Percentiles rank a stretch among this genome's conserved stretches.
phyloP scores from a whole-genome alignment of 2,329 filamentous ascomycete genomes.

The Xylaria polymorpha region DNA sequence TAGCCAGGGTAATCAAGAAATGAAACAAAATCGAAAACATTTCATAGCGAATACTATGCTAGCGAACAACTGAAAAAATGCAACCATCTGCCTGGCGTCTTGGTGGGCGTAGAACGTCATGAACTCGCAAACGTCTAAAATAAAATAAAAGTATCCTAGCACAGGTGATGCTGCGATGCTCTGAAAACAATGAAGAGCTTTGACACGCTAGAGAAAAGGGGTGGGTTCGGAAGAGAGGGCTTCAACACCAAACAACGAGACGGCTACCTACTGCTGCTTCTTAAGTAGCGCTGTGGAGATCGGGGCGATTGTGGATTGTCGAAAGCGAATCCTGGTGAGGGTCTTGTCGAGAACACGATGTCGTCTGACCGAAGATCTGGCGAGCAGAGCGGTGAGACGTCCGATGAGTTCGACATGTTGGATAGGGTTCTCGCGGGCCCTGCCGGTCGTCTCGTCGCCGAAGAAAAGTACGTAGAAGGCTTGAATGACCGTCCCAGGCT shows the following conservation, averaged over 20 bases:
- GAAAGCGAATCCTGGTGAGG: constrained; percentile 46
- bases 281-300: constrained; percentile 41
- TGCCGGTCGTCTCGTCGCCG: constrained; percentile 57
- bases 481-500: constrained; percentile 63
- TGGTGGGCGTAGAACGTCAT: not conserved
- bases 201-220: not conserved
- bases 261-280: constrained; percentile 37
- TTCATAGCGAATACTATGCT: not conserved
- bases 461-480: constrained; percentile 57
- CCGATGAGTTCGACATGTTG: constrained; percentile 61
- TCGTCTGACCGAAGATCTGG: constrained; percentile 50
- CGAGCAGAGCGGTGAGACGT: constrained; percentile 55
- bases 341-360: constrained; percentile 52
- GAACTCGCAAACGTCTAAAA: not conserved
- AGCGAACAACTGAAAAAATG: not conserved
- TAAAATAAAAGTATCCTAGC: not conserved
- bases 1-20: not conserved
- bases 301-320: constrained; percentile 37
- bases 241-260: constrained; percentile 26
- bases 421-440: constrained; percentile 59
- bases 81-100: not conserved
- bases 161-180: not conserved
- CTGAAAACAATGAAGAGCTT: constrained; percentile 1
- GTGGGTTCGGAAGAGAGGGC: not conserved
- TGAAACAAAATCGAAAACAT: not conserved